Percentiles rank a stretch among this genome's conserved stretches.
These are phyloP conservation scores for Pseudopyricularia javanii DNA, from an alignment of 2,329 filamentous ascomycete genomes.

Conservation along the genomic window DNA sequence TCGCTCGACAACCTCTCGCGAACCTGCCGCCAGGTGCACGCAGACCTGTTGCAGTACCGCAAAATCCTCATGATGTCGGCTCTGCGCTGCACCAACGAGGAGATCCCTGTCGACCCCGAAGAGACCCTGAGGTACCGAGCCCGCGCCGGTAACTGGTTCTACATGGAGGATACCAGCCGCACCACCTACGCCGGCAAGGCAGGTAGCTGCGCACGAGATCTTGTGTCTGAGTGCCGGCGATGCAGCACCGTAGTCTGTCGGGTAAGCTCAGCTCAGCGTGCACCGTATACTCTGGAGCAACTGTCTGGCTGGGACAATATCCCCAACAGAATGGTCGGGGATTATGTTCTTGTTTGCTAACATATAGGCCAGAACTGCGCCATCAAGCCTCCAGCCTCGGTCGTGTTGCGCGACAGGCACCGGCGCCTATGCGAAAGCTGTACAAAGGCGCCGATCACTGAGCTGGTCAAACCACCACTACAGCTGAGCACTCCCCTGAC, in stretches of 20 bases:
- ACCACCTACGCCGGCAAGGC: constrained; percentile 49
- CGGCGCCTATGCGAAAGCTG: constrained; percentile 72
- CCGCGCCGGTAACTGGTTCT: constrained; percentile 44
- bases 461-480: constrained; percentile 32
- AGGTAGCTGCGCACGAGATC: constrained; percentile 70
- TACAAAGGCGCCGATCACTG: constrained; percentile 54
- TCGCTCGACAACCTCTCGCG: constrained; percentile 72
- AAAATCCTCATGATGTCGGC: constrained; percentile 61
- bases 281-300: neutral
- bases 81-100: constrained; percentile 68
- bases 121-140: constrained; percentile 45
- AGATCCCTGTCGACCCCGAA: constrained; percentile 37
- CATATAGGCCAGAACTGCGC: constrained; percentile 61
- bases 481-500: constrained; percentile 32
- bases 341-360: neutral
- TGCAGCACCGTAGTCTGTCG: constrained; percentile 72
- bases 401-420: constrained; percentile 59
- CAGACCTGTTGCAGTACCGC: constrained; percentile 68
- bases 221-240: constrained; percentile 72
- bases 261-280: constrained; percentile 39
- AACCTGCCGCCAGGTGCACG: constrained; percentile 69
- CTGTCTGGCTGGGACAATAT: neutral
- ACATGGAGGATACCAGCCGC: constrained; percentile 39
- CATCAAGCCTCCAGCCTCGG: constrained; percentile 63
- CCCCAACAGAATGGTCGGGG: neutral